Evolutionary conservation across 2,329 filamentous ascomycete species (phyloP).

Genomic region (Aspergillus piperis): DNA sequence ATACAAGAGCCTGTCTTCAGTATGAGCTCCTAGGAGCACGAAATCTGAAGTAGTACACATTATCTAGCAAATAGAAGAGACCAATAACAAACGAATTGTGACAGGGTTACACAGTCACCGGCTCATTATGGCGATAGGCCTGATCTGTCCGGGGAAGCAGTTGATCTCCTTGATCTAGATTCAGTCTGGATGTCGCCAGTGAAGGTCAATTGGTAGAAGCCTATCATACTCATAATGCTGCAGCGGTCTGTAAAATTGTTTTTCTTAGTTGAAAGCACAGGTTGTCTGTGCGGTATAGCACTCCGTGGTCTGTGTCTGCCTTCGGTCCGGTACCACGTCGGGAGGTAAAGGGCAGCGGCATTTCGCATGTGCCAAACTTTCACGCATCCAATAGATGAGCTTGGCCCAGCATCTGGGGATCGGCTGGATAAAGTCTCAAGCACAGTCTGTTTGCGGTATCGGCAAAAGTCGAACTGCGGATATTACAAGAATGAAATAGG

Average conservation of each 20-base stretch:
- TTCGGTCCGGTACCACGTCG: slow-evolving; percentile 5
- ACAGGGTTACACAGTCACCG: neutral
- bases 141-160: neutral
- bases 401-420: neutral
- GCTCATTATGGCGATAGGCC: neutral
- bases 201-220: neutral
- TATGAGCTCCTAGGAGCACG: neutral
- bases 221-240: neutral
- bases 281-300: neutral
- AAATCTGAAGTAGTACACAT: neutral
- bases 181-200: neutral
- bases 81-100: neutral
- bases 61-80: neutral
- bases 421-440: neutral
- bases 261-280: neutral
- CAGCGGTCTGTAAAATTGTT: too few relatives aligned
- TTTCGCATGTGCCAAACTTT: slow-evolving; percentile 1
- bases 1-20: neutral
- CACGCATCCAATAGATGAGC: neutral
- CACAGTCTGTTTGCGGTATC: neutral
- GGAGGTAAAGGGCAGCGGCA: slow-evolving; percentile 1
- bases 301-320: neutral
- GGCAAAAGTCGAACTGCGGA: neutral
- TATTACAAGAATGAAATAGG: neutral
- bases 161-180: neutral